A percentile compares a stretch with the other conserved stretches of the same genome.
Evolutionary conservation across 2,329 filamentous ascomycete genomes (phyloP).

Genomic region (Dothistroma pini): DNA sequence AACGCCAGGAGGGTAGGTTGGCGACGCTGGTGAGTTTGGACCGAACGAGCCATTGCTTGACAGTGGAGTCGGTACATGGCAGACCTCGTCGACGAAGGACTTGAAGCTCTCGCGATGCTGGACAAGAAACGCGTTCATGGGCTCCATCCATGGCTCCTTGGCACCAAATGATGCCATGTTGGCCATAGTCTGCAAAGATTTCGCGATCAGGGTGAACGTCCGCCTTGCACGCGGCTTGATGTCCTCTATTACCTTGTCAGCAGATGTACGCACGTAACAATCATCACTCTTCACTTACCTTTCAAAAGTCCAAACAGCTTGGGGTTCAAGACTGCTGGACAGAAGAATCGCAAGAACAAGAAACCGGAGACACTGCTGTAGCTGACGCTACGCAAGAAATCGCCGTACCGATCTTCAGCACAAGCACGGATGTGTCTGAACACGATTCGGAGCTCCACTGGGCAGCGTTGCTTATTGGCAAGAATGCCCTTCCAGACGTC

Average conservation of each 20-base stretch:
- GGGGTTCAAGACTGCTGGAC: conserved; percentile 91
- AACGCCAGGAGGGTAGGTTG: conserved; percentile 27
- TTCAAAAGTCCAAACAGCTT: conserved; percentile 85
- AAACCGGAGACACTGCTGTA: conserved; percentile 97
- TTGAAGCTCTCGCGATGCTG: conserved; percentile 77
- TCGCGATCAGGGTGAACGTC: conserved; percentile 87
- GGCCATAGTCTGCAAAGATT: conserved; percentile 83
- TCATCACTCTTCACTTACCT: conserved; percentile 44
- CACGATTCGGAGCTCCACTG: conserved; percentile 75
- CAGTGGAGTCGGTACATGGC: conserved; percentile 72
- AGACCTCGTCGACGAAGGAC: conserved; percentile 80
- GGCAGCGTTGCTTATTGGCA: conserved; percentile 68
- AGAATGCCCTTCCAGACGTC: conserved; percentile 83
- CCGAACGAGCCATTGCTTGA: conserved; percentile 42
- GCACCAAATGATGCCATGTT: conserved; percentile 90
- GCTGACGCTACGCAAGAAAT: conserved; percentile 81
- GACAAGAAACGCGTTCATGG: conserved; percentile 86
- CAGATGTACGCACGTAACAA: neutral
- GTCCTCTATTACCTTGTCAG: conserved; percentile 58
- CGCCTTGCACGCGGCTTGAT: conserved; percentile 78
- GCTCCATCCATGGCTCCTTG: conserved; percentile 98
- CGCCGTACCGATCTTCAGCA: conserved; percentile 89
- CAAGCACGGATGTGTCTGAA: conserved; percentile 90
- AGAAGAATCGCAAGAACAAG: conserved; percentile 90
- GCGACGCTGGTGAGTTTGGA: conserved; percentile 41